phyloP scores from a whole-genome alignment of 148 eudicot genomes.

The Chenopodium formosanum region DNA sequence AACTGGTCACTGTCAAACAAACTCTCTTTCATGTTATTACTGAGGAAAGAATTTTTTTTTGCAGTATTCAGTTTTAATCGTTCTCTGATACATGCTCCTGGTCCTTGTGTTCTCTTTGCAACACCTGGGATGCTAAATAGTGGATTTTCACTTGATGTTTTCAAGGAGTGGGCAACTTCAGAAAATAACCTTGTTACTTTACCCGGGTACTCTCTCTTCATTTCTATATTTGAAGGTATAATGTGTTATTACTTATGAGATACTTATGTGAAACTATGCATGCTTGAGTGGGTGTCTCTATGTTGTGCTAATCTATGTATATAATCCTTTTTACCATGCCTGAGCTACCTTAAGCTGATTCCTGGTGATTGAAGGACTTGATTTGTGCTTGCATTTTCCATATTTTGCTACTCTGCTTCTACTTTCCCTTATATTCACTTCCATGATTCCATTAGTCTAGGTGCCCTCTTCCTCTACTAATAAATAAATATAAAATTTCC shows the following conservation, averaged over 20 bases:
- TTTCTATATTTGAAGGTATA: not conserved
- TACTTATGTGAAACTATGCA: not conserved
- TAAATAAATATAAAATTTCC: not conserved
- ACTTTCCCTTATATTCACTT: not conserved
- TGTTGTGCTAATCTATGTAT: not conserved
- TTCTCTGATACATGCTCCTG: constrained; percentile 78
- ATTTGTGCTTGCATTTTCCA: not conserved
- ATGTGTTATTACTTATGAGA: not conserved
- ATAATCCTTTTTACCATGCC: not conserved
- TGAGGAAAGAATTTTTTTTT: constrained; percentile 11
- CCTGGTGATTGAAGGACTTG: not conserved
- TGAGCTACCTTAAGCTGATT: not conserved
- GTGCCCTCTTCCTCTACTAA: too few species aligned
- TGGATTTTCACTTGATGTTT: constrained; percentile 94
- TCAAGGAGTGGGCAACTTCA: constrained; percentile 94
- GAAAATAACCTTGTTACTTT: constrained; percentile 78
- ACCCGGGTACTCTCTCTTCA: constrained; percentile 60
- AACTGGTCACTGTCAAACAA: not conserved
- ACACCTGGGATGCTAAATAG: constrained; percentile 95
- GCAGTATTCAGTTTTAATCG: constrained; percentile 82
- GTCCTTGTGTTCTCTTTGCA: constrained; percentile 97
- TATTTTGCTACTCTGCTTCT: not conserved
- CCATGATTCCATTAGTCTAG: not conserved
- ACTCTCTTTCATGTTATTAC: not conserved
- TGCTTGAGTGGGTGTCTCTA: not conserved